These are phyloP conservation scores for Croton setiger DNA, from an alignment of 441 rosid species.

Conservation along the genomic window DNA sequence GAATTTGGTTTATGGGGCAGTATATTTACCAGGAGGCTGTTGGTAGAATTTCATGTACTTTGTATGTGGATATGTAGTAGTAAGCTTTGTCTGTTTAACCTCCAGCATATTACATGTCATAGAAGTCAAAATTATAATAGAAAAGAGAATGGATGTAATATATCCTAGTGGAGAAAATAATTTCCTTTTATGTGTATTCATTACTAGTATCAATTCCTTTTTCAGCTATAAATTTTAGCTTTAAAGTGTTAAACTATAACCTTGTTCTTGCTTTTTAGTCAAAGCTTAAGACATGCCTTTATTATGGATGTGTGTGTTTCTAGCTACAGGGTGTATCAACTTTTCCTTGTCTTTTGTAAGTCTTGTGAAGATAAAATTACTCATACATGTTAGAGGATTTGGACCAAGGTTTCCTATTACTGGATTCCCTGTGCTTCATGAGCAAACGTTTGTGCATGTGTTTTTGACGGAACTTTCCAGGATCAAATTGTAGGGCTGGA, in stretches of 20 bases:
- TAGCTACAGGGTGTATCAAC: constrained; percentile 4
- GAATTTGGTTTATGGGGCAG: neutral
- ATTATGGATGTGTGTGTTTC: neutral
- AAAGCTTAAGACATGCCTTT: neutral
- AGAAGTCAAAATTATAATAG: neutral
- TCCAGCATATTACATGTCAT: neutral
- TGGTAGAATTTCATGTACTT: neutral
- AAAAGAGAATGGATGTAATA: neutral
- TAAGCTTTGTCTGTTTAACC: neutral
- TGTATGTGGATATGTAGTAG: neutral
- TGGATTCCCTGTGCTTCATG: constrained; percentile 34
- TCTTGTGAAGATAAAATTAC: constrained; percentile 7
- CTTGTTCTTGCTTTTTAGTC: neutral
- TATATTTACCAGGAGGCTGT: neutral
- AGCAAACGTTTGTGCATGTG: constrained; percentile 29
- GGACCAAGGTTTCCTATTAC: constrained; percentile 22
- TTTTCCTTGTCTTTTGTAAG: constrained; percentile 4
- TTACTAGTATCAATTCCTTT: neutral
- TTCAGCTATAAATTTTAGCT: neutral
- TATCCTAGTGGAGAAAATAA: neutral
- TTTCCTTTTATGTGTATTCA: neutral
- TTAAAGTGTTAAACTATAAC: neutral
- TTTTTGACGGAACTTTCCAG: constrained; percentile 28
- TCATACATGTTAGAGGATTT: constrained; percentile 33
- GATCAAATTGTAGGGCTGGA: constrained; percentile 38